Evolutionary conservation across 2,329 filamentous ascomycete genomes (phyloP).

Genomic region (Pseudogymnoascus pannorum): DNA sequence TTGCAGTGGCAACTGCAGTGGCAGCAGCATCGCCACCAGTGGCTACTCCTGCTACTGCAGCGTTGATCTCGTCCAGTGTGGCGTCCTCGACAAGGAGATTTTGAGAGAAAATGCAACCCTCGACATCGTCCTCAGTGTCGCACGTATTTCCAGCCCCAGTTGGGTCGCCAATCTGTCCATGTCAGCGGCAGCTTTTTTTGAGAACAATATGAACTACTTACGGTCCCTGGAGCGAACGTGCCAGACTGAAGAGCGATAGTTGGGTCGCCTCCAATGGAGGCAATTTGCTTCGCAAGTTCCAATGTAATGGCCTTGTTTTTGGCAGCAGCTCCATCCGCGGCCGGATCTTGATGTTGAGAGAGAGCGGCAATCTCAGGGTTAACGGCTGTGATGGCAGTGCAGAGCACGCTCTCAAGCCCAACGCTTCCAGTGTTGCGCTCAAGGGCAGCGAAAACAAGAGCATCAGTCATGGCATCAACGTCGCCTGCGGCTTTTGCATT

Average conservation of each 20-base stretch:
- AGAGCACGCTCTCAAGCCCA: constrained; percentile 49
- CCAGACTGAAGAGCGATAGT: constrained; percentile 50
- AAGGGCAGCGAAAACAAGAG: constrained; percentile 45
- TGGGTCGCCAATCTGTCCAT: constrained; percentile 28
- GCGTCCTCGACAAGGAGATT: constrained; percentile 47
- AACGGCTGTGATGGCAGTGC: constrained; percentile 46
- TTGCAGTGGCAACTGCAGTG: too few relatives aligned
- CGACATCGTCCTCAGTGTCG: constrained; percentile 38
- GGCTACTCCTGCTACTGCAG: constrained; percentile 36
- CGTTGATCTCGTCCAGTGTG: constrained; percentile 42
- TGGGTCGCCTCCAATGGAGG: constrained; percentile 54
- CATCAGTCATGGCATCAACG: constrained; percentile 43
- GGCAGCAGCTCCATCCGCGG: constrained; percentile 46
- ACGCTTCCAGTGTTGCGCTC: constrained; percentile 56
- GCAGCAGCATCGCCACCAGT: constrained; percentile 13
- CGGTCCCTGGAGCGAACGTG: constrained; percentile 55
- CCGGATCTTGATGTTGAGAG: constrained; percentile 58
- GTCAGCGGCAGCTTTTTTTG: constrained; percentile 15
- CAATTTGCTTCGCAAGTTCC: constrained; percentile 52
- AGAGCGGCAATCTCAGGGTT: constrained; percentile 61
- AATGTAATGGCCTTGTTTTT: constrained; percentile 56
- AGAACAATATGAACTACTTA: constrained; percentile 31
- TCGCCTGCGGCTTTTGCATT: constrained; percentile 50
- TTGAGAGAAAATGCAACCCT: constrained; percentile 48
- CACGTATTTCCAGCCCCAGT: constrained; percentile 45